Percentiles rank a stretch among this genome's conserved stretches.
These are phyloP conservation scores for Parafenestella ontariensis DNA, from an alignment of 2,329 filamentous ascomycete genomes.

Conservation along the genomic window DNA sequence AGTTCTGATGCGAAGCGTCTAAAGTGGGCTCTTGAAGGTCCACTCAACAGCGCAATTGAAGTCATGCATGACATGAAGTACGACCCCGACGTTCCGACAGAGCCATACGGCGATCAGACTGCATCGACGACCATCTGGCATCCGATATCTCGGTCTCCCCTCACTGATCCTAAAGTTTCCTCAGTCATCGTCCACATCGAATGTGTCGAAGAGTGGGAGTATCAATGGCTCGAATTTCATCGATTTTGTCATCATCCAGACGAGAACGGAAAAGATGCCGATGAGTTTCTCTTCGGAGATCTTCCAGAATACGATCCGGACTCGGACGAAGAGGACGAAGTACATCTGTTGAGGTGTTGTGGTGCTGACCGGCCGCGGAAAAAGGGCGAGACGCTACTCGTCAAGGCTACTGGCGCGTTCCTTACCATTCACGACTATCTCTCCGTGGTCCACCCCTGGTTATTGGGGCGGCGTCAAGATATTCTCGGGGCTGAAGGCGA, in stretches of 20 bases:
- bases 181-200: conserved; percentile 10
- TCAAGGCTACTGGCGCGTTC: too few relatives aligned
- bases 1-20: conserved; percentile 1
- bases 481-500: too few relatives aligned
- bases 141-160: conserved; percentile 10
- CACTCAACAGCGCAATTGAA: conserved; percentile 2
- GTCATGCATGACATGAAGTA: conserved; percentile 5
- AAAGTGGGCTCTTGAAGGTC: conserved; percentile 1
- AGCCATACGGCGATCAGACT: conserved; percentile 3
- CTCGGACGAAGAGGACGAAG: too few relatives aligned
- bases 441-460: too few relatives aligned
- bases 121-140: conserved; percentile 1
- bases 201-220: conserved; percentile 8
- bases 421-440: too few relatives aligned
- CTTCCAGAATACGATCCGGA: too few relatives aligned
- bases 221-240: conserved; percentile 9
- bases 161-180: conserved; percentile 15
- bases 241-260: neutral
- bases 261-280: neutral
- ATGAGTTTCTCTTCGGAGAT: conserved; percentile 5
- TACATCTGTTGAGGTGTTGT: too few relatives aligned
- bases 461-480: too few relatives aligned
- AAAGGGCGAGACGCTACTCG: too few relatives aligned
- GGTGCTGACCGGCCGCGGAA: too few relatives aligned
- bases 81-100: conserved; percentile 2